Base-by-base conservation (phyloP, 73 alveolate genomes). In the Paramecium sexaurelia region DNA sequence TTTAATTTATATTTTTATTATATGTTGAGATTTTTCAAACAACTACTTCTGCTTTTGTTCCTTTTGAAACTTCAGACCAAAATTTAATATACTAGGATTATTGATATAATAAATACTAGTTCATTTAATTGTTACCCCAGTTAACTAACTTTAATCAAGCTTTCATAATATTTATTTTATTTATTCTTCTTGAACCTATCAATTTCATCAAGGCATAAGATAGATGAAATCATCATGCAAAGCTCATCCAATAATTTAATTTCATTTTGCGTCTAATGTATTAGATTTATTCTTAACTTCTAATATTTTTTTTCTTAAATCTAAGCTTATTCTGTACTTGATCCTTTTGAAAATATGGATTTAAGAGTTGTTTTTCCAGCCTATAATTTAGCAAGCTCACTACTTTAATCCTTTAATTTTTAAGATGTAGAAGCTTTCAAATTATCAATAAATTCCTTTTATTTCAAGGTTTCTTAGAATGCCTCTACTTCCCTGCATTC, bases 301-400 rank as follows among this genome's bases (percentile, higher is more conserved):
- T 33, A 69, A 69, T n/a, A 88, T 88, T 24, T 75, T 68, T 88
- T 88, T 24, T 88, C 94, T 22, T 69, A 40, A 17, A 45, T 35
- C 17, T 35, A 32, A 35, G 83, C 94, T 40, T 88, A 68, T 37
- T 88, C 94, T 40, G 78, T 61, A 35, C 71, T 88, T 24, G 67
- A 68, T 67, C 94, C 94, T 37, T 88, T 88, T 37, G 94, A 41
- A 56, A 88, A 88, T 33, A 88, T 43, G 6, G 94, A 88, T 27
- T 88, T 88, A 40, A 88, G 35, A 7, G 94, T 88, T 11, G 94
- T 88, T 66, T 88, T 88, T 27, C 94, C 94, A 26, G 94, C 94
- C 20, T 41, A 41, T 33, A 88, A 88, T 47, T 88, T 88, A 40
- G 83, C 68, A 20, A 56, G 37, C 43, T 88, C 94, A 41, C 82